Evolutionary conservation across 2,329 filamentous ascomycete species (phyloP).

Genomic region (Gyromitra esculenta): DNA sequence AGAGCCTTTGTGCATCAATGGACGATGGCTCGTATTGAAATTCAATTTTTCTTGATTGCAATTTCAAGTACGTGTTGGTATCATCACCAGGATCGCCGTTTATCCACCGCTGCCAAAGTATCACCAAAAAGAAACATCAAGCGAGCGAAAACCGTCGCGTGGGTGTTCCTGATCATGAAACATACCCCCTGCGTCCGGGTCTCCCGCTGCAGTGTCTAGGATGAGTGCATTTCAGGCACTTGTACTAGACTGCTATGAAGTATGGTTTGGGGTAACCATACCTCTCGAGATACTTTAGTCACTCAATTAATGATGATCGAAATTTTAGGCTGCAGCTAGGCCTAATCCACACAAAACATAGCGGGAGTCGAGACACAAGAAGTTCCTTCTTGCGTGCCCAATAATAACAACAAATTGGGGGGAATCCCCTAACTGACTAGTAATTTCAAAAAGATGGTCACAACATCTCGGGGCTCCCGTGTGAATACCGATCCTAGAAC

Average conservation of each 20-base stretch:
- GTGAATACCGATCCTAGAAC: constrained; percentile 38
- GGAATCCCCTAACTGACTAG: constrained; percentile 5
- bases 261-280: constrained; percentile 39
- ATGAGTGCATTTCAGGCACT: constrained; percentile 40
- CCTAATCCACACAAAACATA: constrained; percentile 17
- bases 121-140: constrained; percentile 12
- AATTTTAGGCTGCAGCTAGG: constrained; percentile 26
- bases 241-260: constrained; percentile 37
- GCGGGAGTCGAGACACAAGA: constrained; percentile 14
- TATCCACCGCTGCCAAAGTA: constrained; percentile 7
- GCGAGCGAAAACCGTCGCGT: constrained; percentile 35
- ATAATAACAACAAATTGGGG: constrained; percentile 14
- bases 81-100: background rate
- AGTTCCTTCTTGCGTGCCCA: constrained; percentile 6
- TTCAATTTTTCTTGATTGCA: constrained; percentile 7
- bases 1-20: constrained; percentile 7
- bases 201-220: constrained; percentile 44
- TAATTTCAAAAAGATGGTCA: constrained; percentile 34
- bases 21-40: constrained; percentile 18
- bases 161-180: constrained; percentile 48
- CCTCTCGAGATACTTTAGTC: constrained; percentile 26
- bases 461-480: constrained; percentile 11
- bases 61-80: constrained; percentile 7
- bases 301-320: constrained; percentile 27
- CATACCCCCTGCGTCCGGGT: constrained; percentile 50